Evolutionary conservation across 768 basidiomycete species (phyloP).

Genomic region (Mycena capillaripes): DNA sequence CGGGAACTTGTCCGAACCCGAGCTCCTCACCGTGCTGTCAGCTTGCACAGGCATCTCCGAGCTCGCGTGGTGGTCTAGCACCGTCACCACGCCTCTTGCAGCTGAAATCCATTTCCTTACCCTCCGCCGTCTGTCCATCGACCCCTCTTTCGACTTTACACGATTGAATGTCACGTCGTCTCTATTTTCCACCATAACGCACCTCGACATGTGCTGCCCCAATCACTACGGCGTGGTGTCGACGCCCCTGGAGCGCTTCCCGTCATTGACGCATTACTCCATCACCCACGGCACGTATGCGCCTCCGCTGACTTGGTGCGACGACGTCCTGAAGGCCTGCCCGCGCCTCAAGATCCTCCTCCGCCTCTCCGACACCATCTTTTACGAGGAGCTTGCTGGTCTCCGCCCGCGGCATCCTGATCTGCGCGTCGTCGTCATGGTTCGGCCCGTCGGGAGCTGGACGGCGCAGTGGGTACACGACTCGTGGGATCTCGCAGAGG

Average conservation of each 20-base stretch:
- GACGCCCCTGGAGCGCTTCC: conserved; percentile 10
- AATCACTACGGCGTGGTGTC: neutral
- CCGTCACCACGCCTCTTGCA: neutral
- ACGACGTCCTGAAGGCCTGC: neutral
- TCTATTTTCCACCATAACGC: conserved; percentile 4
- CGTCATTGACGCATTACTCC: conserved; percentile 28
- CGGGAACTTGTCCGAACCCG: conserved; percentile 12
- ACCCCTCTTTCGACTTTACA: conserved; percentile 14
- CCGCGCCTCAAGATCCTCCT: conserved; percentile 27
- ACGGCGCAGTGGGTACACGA: conserved; percentile 32
- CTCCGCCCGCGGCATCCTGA: conserved; percentile 3
- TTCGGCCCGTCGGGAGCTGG: conserved; percentile 10
- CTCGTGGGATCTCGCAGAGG: conserved; percentile 30
- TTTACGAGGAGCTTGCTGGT: conserved; percentile 1
- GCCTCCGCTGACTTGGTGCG: neutral
- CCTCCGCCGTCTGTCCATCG: conserved; percentile 33
- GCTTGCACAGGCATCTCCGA: conserved; percentile 29
- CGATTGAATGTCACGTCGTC: neutral
- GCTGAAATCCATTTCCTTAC: neutral
- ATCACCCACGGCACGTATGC: neutral
- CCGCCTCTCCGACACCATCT: conserved; percentile 16
- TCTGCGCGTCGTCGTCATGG: conserved; percentile 29
- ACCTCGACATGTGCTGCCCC: conserved; percentile 23
- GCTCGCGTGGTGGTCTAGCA: conserved; percentile 23
- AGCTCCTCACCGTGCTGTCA: conserved; percentile 24